Conservation (phyloP, 345 rosid genomes). For the Toxicodendron radicans region DNA sequence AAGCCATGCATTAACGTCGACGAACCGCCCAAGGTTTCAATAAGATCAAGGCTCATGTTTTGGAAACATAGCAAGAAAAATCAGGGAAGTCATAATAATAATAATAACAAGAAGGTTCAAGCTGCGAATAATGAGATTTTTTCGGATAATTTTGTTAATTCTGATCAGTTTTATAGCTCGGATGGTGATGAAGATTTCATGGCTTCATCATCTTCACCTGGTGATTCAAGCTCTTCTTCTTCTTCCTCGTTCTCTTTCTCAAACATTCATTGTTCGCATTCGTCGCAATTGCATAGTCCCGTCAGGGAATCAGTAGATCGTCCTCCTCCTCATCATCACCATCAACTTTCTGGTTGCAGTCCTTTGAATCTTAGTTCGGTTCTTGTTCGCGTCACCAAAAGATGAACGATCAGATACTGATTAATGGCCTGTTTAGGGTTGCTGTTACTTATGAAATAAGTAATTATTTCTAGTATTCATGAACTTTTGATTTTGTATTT, state of each 20-base stretch:
- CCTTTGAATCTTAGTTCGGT: background rate
- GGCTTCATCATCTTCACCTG: background rate
- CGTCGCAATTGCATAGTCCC: background rate
- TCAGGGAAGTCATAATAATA: too few species aligned
- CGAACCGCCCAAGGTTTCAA: conserved; percentile 32
- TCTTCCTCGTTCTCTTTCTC: background rate
- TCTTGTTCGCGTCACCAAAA: background rate
- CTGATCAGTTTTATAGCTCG: background rate
- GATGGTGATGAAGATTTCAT: background rate
- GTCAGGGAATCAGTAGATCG: background rate
- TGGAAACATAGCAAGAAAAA: conserved; percentile 39
- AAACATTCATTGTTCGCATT: background rate
- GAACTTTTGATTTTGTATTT: too few species aligned
- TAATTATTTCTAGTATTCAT: too few species aligned
- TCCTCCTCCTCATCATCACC: background rate
- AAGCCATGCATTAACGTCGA: conserved; percentile 43
- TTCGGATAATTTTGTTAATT: too few species aligned
- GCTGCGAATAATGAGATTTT: background rate
- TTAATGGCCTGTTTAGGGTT: too few species aligned
- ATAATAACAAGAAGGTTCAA: too few species aligned
- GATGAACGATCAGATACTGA: background rate
- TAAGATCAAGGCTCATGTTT: conserved; percentile 37
- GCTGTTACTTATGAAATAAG: too few species aligned
- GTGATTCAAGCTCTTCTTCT: background rate
- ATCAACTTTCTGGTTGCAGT: background rate